These are phyloP conservation scores for Kluyveromyces sp. DNA, from an alignment of 1,139 yeast species.

Conservation along the genomic window DNA sequence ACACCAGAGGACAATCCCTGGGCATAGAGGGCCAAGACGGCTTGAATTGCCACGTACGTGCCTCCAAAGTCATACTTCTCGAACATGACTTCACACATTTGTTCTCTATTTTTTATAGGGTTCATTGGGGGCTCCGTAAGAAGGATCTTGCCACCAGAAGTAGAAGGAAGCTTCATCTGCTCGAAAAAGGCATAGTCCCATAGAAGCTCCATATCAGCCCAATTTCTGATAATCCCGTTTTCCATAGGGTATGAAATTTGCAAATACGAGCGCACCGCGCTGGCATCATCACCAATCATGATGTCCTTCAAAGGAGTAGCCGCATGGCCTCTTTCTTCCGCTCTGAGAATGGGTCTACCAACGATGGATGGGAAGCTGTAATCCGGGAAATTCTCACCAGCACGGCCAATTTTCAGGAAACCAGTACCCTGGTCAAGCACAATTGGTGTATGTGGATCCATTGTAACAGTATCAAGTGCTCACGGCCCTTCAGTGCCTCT, in stretches of 20 bases:
- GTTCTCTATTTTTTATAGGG: conserved; percentile 78
- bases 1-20: conserved; percentile 97
- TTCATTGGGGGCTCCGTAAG: conserved; percentile 98
- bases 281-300: conserved; percentile 97
- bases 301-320: conserved; percentile 58
- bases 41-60: conserved; percentile 96
- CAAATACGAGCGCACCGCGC: conserved; percentile 79
- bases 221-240: conserved; percentile 91
- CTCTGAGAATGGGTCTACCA: conserved; percentile 94
- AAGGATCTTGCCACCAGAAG: conserved; percentile 72
- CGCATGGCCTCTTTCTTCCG: conserved; percentile 81
- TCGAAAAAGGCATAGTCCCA: conserved; percentile 98
- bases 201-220: conserved; percentile 98
- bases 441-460: conserved; percentile 33
- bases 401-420: conserved; percentile 89
- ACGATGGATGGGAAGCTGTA: conserved; percentile 97
- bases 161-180: conserved; percentile 67
- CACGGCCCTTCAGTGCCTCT: not conserved
- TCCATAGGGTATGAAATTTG: conserved; percentile 98
- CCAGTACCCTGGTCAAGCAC: conserved; percentile 99
- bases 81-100: conserved; percentile 96
- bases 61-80: conserved; percentile 94
- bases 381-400: conserved; percentile 96
- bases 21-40: conserved; percentile 92
- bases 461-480: conserved; percentile 6